Conservation (phyloP, 495 filamentous ascomycete species). For the Hypoxylon trugodes region DNA sequence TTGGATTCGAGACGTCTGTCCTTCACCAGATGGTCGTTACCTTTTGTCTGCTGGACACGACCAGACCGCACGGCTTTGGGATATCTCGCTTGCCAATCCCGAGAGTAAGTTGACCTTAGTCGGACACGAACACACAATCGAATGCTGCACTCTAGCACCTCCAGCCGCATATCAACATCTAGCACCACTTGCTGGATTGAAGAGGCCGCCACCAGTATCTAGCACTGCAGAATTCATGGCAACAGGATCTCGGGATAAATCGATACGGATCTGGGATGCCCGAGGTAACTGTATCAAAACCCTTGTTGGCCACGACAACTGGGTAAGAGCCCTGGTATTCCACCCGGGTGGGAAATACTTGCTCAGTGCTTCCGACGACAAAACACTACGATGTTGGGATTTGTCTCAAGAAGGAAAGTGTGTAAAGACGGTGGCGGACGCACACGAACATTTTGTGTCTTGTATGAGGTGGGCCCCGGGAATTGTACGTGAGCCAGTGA, state of each 20-base stretch:
- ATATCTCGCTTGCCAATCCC: slow-evolving; percentile 70
- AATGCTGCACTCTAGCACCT: slow-evolving; percentile 91
- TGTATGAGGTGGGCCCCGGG: slow-evolving; percentile 93
- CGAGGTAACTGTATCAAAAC: slow-evolving; percentile 89
- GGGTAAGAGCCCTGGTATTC: slow-evolving; percentile 88
- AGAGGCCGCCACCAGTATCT: slow-evolving; percentile 76
- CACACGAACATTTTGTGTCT: slow-evolving; percentile 86
- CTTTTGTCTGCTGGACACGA: slow-evolving; percentile 86
- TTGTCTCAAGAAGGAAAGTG: slow-evolving; percentile 88
- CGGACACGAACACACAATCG: slow-evolving; percentile 88
- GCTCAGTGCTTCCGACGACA: slow-evolving; percentile 86
- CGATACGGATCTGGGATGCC: slow-evolving; percentile 88
- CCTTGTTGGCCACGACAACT: slow-evolving; percentile 92
- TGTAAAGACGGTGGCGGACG: slow-evolving; percentile 81
- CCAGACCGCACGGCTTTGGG: slow-evolving; percentile 84
- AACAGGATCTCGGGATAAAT: slow-evolving; percentile 90
- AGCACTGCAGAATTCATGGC: slow-evolving; percentile 89
- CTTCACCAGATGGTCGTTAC: slow-evolving; percentile 83
- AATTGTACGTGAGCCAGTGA: slow-evolving; percentile 64
- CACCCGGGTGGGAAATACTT: slow-evolving; percentile 96
- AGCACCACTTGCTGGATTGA: slow-evolving; percentile 81
- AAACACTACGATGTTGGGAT: slow-evolving; percentile 95
- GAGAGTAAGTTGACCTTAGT: slow-evolving; percentile 83
- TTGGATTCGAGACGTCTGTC: slow-evolving; percentile 88
- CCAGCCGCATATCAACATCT: slow-evolving; percentile 79